phyloP scores from a whole-genome alignment of 306 rosid species.

The Trichosanthes cucumerina region DNA sequence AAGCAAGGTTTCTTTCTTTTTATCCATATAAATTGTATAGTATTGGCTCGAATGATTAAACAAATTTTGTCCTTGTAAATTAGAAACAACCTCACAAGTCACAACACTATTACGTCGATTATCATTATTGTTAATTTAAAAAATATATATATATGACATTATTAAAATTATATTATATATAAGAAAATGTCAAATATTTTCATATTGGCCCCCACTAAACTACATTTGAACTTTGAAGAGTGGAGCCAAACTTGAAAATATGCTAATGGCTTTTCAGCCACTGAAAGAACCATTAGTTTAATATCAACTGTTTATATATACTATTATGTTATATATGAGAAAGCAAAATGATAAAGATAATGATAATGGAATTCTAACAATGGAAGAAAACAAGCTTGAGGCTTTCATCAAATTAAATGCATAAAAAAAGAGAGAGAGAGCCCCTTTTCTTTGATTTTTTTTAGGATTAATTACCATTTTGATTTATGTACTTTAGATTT shows the following conservation, averaged over 20 bases:
- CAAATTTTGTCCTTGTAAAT: background rate
- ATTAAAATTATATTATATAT: background rate
- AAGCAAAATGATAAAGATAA: background rate
- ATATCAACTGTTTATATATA: background rate
- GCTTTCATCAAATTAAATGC: background rate
- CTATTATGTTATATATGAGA: background rate
- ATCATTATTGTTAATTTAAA: background rate
- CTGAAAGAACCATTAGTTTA: conserved; percentile 5
- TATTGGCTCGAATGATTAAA: background rate
- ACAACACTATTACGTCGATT: background rate
- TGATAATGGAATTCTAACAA: background rate
- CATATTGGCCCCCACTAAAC: background rate
- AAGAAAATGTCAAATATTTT: background rate
- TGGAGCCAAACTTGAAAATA: background rate
- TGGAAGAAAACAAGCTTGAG: background rate
- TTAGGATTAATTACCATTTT: too few relatives aligned
- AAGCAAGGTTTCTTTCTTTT: too few relatives aligned
- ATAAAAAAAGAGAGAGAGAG: background rate
- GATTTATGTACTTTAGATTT: too few relatives aligned
- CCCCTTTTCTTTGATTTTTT: background rate
- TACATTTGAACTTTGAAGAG: background rate
- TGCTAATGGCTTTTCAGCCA: conserved; percentile 2
- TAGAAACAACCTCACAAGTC: background rate
- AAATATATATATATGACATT: background rate
- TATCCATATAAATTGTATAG: background rate